Conservation (phyloP, 352 stramenopile genomes). For the Phytophthora cactorum region DNA sequence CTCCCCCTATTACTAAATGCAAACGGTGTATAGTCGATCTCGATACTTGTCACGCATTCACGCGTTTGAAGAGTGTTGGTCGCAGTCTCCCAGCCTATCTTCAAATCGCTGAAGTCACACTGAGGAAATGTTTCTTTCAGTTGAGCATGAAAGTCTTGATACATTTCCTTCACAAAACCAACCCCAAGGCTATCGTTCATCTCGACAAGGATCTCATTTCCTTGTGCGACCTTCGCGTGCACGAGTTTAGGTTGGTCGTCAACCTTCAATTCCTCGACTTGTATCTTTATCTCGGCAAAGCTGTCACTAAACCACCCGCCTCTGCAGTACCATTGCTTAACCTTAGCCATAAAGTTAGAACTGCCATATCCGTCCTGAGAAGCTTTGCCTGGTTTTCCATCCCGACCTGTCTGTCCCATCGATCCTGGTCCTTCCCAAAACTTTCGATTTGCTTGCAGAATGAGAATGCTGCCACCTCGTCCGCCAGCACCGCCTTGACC, state of each 20-base stretch:
- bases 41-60: too few species aligned
- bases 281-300: not conserved
- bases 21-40: too few species aligned
- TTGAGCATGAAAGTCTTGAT: not conserved
- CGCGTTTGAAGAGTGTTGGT: too few species aligned
- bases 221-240: not conserved
- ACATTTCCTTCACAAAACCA: constrained; percentile 7
- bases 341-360: constrained; percentile 5
- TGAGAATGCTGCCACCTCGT: constrained; percentile 8
- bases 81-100: too few species aligned
- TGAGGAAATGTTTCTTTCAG: too few species aligned
- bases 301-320: constrained; percentile 1
- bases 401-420: not conserved
- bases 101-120: too few species aligned
- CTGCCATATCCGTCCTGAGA: constrained; percentile 18
- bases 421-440: constrained; percentile 6
- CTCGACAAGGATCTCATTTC: not conserved
- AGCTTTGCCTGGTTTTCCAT: constrained; percentile 9
- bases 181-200: constrained; percentile 3
- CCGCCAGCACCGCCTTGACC: constrained; percentile 18
- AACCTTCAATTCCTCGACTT: not conserved
- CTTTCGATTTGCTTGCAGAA: not conserved
- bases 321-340: constrained; percentile 27
- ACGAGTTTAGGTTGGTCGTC: not conserved
- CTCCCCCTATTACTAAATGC: too few species aligned